These are phyloP conservation scores for Curvularia eragrostidis DNA, from an alignment of 2,329 filamentous ascomycete species.

Conservation along the genomic window DNA sequence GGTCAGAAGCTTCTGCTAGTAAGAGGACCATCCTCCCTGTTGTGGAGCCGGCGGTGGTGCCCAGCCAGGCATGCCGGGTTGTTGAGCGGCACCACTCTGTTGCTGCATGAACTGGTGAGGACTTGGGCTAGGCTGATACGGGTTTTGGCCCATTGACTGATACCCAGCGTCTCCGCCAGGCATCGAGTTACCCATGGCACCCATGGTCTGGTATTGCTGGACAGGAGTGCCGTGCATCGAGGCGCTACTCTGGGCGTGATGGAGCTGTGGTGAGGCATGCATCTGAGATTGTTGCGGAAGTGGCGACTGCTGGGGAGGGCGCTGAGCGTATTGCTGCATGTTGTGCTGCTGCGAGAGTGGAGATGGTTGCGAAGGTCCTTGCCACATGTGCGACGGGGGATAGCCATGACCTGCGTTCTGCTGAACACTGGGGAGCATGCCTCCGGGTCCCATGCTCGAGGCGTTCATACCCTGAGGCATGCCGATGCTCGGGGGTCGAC, in stretches of 20 bases:
- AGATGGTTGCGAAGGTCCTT: conserved; percentile 57
- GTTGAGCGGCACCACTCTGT: conserved; percentile 52
- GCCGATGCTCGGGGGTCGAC: conserved; percentile 65
- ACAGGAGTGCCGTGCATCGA: conserved; percentile 53
- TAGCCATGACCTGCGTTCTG: conserved; percentile 55
- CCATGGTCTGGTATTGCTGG: conserved; percentile 56
- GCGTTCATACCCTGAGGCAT: conserved; percentile 21
- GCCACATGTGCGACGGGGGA: conserved; percentile 58
- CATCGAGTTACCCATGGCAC: conserved; percentile 49
- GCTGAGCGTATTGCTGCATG: conserved; percentile 55
- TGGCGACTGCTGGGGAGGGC: conserved; percentile 51
- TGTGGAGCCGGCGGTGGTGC: conserved; percentile 51
- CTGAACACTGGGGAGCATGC: conserved; percentile 51
- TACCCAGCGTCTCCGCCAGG: conserved; percentile 46
- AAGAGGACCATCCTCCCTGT: conserved; percentile 50
- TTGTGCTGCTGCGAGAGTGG: conserved; percentile 56
- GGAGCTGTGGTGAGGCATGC: conserved; percentile 58
- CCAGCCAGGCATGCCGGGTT: conserved; percentile 62
- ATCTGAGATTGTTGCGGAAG: conserved; percentile 58
- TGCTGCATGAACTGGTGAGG: conserved; percentile 57
- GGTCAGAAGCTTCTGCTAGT: conserved; percentile 26
- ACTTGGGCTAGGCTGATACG: conserved; percentile 58
- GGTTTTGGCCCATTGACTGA: conserved; percentile 55
- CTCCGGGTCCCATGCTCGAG: conserved; percentile 45
- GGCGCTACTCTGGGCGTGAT: conserved; percentile 52